A percentile compares a stretch with the other conserved stretches of the same genome.
Conservation (phyloP, 495 filamentous ascomycete species). For the Lasiosphaeria ovina region DNA sequence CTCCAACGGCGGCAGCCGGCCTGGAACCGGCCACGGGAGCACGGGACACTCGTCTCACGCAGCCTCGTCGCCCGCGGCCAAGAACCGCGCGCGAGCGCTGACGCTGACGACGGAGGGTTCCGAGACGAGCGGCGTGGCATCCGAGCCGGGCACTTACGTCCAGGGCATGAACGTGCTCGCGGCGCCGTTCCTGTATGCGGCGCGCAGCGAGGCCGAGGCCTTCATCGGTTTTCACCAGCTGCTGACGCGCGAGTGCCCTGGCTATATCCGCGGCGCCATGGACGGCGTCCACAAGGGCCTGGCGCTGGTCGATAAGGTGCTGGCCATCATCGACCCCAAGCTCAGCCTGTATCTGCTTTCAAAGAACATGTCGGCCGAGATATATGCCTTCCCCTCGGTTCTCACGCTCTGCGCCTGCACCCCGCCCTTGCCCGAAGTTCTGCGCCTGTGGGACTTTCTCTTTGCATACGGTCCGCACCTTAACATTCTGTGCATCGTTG, state of each 20-base stretch:
- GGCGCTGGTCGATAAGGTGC: constrained; percentile 82
- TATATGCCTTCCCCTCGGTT: constrained; percentile 97
- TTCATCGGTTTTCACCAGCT: constrained; percentile 89
- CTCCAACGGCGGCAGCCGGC: constrained; percentile 25
- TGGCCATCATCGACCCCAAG: constrained; percentile 87
- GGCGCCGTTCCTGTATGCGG: constrained; percentile 93
- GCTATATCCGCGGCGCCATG: constrained; percentile 94
- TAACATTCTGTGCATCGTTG: constrained; percentile 95
- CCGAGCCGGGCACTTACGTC: constrained; percentile 79
- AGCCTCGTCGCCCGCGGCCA: constrained; percentile 47
- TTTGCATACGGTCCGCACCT: constrained; percentile 93
- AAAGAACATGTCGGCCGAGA: constrained; percentile 84
- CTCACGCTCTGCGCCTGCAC: constrained; percentile 94
- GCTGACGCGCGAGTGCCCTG: constrained; percentile 84
- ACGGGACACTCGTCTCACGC: constrained; percentile 37
- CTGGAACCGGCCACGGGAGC: constrained; percentile 29
- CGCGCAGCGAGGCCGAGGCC: constrained; percentile 90
- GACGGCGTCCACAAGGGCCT: constrained; percentile 94
- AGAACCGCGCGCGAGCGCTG: constrained; percentile 49
- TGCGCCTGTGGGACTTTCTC: constrained; percentile 96
- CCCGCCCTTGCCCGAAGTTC: constrained; percentile 91
- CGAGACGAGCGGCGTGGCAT: constrained; percentile 42
- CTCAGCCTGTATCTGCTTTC: constrained; percentile 77
- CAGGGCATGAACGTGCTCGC: constrained; percentile 99
- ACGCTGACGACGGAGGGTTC: constrained; percentile 60